A percentile compares a stretch with the other conserved stretches of the same genome.
Evolutionary conservation across 192 early-diverging fungal species (phyloP).

Genomic region (Linnemannia exigua): DNA sequence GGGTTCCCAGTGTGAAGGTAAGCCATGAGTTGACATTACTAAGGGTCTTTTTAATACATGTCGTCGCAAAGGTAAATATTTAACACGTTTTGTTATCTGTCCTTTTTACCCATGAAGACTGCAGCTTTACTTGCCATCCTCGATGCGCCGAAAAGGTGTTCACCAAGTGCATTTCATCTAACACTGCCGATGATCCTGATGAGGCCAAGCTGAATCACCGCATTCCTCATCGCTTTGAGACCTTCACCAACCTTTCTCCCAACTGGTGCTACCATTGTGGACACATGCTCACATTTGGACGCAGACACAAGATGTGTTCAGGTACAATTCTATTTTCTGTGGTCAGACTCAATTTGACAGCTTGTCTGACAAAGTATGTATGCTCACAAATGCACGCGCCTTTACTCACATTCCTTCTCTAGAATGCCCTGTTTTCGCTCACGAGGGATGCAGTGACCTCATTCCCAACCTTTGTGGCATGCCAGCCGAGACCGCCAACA

Average conservation of each 20-base stretch:
- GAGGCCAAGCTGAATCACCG: conserved; percentile 85
- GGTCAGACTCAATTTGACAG: not conserved
- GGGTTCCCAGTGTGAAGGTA: conserved; percentile 94
- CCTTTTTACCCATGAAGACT: conserved; percentile 65
- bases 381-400: not conserved
- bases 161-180: conserved; percentile 87
- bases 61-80: not conserved
- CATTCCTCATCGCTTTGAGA: conserved; percentile 97
- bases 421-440: conserved; percentile 88
- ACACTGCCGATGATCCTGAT: conserved; percentile 73
- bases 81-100: not conserved
- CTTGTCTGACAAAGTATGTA: not conserved
- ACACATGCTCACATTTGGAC: conserved; percentile 90
- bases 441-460: conserved; percentile 85
- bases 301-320: conserved; percentile 65
- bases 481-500: conserved; percentile 85
- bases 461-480: conserved; percentile 96
- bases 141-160: conserved; percentile 88
- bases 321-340: conserved; percentile 40
- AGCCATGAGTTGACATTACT: not conserved
- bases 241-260: conserved; percentile 81
- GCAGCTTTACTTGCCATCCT: conserved; percentile 93
- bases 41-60: too few species aligned
- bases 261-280: conserved; percentile 99
- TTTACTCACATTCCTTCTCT: conserved; percentile 35